Evolutionary conservation across 148 eudicot species (phyloP).

Genomic region (Heliosperma pusillum): DNA sequence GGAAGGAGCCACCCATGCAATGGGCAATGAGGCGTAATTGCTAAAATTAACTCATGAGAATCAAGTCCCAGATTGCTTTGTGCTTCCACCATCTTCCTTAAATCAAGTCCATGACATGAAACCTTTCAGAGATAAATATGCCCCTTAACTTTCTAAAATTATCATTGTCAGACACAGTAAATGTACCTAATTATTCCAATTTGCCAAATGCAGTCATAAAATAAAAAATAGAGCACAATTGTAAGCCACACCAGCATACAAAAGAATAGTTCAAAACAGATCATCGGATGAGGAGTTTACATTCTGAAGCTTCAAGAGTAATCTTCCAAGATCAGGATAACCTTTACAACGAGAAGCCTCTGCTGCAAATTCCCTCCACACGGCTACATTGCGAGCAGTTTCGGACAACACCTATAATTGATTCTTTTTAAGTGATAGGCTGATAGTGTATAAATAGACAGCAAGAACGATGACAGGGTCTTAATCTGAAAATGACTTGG

Average conservation of each 20-base stretch:
- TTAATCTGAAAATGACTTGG: background rate
- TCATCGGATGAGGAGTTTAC: constrained; percentile 47
- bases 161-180: background rate
- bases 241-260: background rate
- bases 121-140: no score
- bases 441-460: background rate
- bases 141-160: background rate
- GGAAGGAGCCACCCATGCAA: no score
- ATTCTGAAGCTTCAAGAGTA: constrained; percentile 75
- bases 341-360: constrained; percentile 80
- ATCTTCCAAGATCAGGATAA: constrained; percentile 85
- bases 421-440: constrained; percentile 15
- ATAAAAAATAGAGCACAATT: background rate
- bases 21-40: no score
- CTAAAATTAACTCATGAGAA: background rate
- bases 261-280: constrained; percentile 1
- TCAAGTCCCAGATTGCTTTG: background rate
- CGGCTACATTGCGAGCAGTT: constrained; percentile 60
- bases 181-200: background rate
- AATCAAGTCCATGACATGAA: background rate
- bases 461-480: background rate
- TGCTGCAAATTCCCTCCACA: constrained; percentile 77
- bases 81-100: background rate
- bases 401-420: constrained; percentile 67
- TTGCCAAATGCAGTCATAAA: background rate